Percentiles rank a stretch among this genome's conserved stretches.
These are phyloP conservation scores for Westerdykella aurantiaca DNA, from an alignment of 2,329 filamentous ascomycete genomes.

Conservation along the genomic window DNA sequence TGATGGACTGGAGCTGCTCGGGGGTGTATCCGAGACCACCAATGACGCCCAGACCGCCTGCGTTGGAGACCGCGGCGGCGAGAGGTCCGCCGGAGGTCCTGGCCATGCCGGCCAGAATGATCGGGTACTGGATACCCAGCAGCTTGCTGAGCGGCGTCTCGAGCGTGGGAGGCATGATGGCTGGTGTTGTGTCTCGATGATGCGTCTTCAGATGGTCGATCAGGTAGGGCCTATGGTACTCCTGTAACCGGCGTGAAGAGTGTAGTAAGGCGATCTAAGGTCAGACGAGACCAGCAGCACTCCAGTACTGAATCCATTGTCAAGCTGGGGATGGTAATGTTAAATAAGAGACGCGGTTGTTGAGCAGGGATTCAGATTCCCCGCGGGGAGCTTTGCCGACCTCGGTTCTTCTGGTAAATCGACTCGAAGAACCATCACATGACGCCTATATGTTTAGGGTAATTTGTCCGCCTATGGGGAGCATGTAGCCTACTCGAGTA, in stretches of 20 bases:
- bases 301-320: too few species aligned
- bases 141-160: conserved; percentile 47
- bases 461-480: too few species aligned
- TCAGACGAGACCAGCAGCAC: too few species aligned
- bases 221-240: too few species aligned
- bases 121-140: conserved; percentile 77
- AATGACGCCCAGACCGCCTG: conserved; percentile 68
- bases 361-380: too few species aligned
- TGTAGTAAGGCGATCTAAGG: too few species aligned
- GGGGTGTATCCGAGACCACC: conserved; percentile 48
- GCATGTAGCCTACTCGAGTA: background rate
- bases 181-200: background rate
- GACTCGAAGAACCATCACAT: too few species aligned
- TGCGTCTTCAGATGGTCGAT: too few species aligned
- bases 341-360: conserved; percentile 14
- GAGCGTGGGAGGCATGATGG: conserved; percentile 30
- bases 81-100: conserved; percentile 52
- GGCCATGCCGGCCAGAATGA: conserved; percentile 92
- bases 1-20: conserved; percentile 67
- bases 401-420: too few species aligned
- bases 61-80: conserved; percentile 58
- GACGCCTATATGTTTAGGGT: too few species aligned
- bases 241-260: too few species aligned
- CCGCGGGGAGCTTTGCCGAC: too few species aligned
- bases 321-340: conserved; percentile 18